phyloP scores from a whole-genome alignment of 2,329 filamentous ascomycete species.

The Hypomyces rosellus region DNA sequence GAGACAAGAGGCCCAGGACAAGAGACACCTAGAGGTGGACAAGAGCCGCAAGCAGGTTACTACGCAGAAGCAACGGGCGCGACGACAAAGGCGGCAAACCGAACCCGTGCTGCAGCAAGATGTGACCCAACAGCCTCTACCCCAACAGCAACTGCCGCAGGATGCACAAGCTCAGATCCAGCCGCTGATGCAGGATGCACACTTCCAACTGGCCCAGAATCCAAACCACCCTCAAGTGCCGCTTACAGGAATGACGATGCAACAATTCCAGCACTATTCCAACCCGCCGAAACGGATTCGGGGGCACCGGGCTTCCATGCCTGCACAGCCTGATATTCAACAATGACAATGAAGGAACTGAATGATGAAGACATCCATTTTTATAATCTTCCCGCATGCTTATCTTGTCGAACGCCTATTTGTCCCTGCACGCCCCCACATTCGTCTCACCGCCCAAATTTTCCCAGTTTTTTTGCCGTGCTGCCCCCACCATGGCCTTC shows the following conservation, averaged over 20 bases:
- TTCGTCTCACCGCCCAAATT: constrained; percentile 22
- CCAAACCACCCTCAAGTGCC: constrained; percentile 21
- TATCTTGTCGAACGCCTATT: background rate
- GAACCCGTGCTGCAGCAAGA: constrained; percentile 21
- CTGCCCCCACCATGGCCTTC: constrained; percentile 8
- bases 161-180: constrained; percentile 23
- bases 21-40: constrained; percentile 33
- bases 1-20: constrained; percentile 32
- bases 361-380: background rate
- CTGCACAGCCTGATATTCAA: constrained; percentile 5
- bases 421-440: constrained; percentile 4
- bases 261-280: constrained; percentile 24
- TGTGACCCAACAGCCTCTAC: constrained; percentile 12
- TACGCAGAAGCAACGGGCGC: constrained; percentile 19
- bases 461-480: constrained; percentile 18
- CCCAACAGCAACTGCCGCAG: constrained; percentile 13
- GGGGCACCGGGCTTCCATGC: constrained; percentile 18
- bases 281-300: constrained; percentile 25
- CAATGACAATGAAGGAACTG: background rate
- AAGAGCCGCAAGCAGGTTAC: constrained; percentile 23
- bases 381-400: too few species aligned
- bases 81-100: constrained; percentile 20
- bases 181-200: constrained; percentile 23
- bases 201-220: constrained; percentile 22
- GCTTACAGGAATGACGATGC: constrained; percentile 22